Base-by-base conservation (phyloP, 2,329 filamentous ascomycete species). In the Fusarium sp. region DNA sequence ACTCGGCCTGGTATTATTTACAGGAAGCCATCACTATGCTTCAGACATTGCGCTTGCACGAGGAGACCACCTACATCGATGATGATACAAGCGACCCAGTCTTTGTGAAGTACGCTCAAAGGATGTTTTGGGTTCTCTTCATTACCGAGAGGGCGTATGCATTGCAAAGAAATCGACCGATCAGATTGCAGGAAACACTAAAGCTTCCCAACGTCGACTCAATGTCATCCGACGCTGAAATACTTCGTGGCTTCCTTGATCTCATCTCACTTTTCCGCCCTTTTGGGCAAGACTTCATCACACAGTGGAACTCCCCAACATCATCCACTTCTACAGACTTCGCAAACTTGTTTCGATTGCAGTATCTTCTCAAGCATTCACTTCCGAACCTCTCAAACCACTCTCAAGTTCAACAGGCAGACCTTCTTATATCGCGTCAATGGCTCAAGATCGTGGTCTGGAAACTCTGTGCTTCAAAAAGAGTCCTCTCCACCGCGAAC, bases 121-220 rank as follows among this genome's bases (percentile, higher is more conserved):
- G 78, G 1, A 76, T 77, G 57, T 77, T 77, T 16, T 78, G 77
- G 77, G 77, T 81, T 0, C 56, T 81, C 1, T 81, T 80, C 48
- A 75, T 81, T 19, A 81, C 80, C 0, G 80, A 81, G 31, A 66
- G 79, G 19, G 79, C 77, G 16, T 81, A 78, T 21, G 79, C 79
- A 0, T 18, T 81, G 1, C 79, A 81, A 33, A 66, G 79, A 4
- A 76, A 81, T n/a, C 63, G 78, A 5, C 78, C 79, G 0, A 61
- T 80, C 6, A 78, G 78, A 16, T 52, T 81, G 2, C 66, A 79
- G 15, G 57, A 55, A 6, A 74, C 72, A 0, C 23, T 80, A 5
- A 57, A 66, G 3, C 70, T 80, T 0, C 79, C 79, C 1, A 41
- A 31, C 2, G 54, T 74, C 3, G 69, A 76, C 15, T 25, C 38